Evolutionary conservation across 2,329 filamentous ascomycete genomes (phyloP).

Genomic region (Aspergillus pseudoviridinutans): DNA sequence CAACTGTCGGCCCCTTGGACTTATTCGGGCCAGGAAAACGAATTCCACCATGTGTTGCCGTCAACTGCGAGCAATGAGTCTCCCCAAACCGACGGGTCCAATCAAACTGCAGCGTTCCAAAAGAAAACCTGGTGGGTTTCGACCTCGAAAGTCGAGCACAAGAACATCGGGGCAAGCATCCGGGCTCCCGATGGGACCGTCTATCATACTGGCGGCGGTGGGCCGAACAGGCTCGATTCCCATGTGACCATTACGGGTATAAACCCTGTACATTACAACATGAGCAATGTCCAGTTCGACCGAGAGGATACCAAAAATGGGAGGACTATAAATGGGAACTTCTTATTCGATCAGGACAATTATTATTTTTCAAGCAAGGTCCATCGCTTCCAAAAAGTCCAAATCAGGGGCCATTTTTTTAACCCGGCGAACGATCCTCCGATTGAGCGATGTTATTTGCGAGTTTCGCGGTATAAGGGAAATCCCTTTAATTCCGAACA

Average conservation of each 20-base stretch:
- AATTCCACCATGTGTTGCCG: background rate
- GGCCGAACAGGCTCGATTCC: background rate
- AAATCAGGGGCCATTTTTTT: too few species aligned
- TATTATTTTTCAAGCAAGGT: too few species aligned
- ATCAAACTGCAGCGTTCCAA: background rate
- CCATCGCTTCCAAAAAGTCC: too few species aligned
- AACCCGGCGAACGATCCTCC: too few species aligned
- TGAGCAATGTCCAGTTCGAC: background rate
- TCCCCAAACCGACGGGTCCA: background rate
- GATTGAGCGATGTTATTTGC: too few species aligned
- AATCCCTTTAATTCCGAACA: too few species aligned
- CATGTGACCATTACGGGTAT: background rate
- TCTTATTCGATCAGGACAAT: too few species aligned
- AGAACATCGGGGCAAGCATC: background rate
- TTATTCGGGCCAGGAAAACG: background rate
- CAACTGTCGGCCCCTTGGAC: background rate
- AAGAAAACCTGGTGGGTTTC: background rate
- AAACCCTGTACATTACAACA: background rate
- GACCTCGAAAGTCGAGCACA: background rate
- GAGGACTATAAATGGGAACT: too few species aligned
- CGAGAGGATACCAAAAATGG: background rate
- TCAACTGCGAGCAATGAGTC: too few species aligned
- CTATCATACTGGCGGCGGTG: background rate
- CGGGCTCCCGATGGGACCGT: background rate
- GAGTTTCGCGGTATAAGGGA: too few species aligned